Base-by-base conservation (phyloP, 768 basidiomycete species). In the Myochromella boudieri region DNA sequence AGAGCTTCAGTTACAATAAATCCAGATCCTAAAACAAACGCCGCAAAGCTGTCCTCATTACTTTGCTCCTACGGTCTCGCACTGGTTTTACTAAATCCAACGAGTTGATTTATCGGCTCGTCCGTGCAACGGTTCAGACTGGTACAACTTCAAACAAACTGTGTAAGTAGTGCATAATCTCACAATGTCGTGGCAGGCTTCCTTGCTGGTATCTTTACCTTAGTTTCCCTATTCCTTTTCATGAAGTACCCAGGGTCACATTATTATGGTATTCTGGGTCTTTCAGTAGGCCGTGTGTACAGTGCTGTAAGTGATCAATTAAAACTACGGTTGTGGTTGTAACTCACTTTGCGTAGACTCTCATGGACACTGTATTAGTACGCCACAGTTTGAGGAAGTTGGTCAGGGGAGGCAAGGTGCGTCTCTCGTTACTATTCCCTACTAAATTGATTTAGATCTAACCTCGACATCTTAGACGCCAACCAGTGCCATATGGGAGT, bases 311-410 rank as follows among this genome's bases (percentile, higher is more conserved):
- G 37, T 38, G 11, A 11, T 17, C 17, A 6, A 18, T 17, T 7
- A 6, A 17, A 17, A 7, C 3, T 36, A 4, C 4, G 14, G 6
- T 36, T 22, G 4, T 22, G 6, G 2, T 22, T 22, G 20, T 22
- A 12, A 22, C 21, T 22, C 3, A 37, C 6, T 8, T 25, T 18
- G 11, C 3, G 21, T 11, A 41, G 39, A 41, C 39, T 9, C 4
- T 41, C 3, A 41, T 41, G 39, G 26, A 41, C 21, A 48, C 47
- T 28, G 40, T 48, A n/a, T 41, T 48, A 17, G 47, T 42, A 27
- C 47, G 47, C 32, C 40, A 42, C 47, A 15, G 5, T 2, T 21
- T 48, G 22, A 41, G 47, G 22, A 20, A 42, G 20, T 10, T 32
- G 6, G 25, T 39, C 12, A 17, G 12, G 3, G 45, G 37, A 14